Percentiles rank a stretch among this genome's conserved stretches.
phyloP scores from a whole-genome alignment of 208 protist species.

The Porcisia hertigi region DNA sequence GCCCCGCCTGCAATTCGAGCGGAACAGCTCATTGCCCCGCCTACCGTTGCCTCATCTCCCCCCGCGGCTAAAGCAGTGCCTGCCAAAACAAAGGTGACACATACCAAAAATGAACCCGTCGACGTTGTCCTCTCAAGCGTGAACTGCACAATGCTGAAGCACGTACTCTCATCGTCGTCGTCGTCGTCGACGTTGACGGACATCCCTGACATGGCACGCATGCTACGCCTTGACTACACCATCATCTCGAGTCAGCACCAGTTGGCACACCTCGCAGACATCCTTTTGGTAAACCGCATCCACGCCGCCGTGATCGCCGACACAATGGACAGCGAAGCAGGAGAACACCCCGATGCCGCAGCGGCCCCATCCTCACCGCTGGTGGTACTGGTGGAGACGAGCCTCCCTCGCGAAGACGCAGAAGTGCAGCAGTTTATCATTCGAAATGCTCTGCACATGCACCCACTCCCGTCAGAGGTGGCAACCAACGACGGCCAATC shows the following conservation, averaged over 20 bases:
- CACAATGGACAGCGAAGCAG: background rate
- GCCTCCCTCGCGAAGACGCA: constrained; percentile 21
- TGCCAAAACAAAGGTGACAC: background rate
- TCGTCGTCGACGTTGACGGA: constrained; percentile 22
- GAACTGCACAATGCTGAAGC: constrained; percentile 28
- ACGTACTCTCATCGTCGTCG: constrained; percentile 22
- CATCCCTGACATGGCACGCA: constrained; percentile 22
- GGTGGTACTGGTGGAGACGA: constrained; percentile 33
- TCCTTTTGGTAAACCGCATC: constrained; percentile 34
- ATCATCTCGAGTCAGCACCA: background rate
- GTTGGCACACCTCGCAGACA: constrained; percentile 24
- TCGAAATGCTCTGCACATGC: constrained; percentile 30
- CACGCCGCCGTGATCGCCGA: constrained; percentile 29
- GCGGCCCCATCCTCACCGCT: constrained; percentile 5
- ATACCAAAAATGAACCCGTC: background rate
- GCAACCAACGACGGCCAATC: background rate
- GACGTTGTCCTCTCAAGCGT: constrained; percentile 22
- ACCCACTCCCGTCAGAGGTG: constrained; percentile 23
- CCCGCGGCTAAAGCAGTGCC: background rate
- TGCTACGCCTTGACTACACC: constrained; percentile 35
- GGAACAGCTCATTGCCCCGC: background rate
- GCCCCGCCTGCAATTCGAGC: background rate
- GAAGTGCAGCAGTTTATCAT: constrained; percentile 36
- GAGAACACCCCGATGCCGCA: background rate
- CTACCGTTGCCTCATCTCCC: background rate